A percentile compares a stretch with the other conserved stretches of the same genome.
Evolutionary conservation across 495 filamentous ascomycete genomes (phyloP).

Genomic region (Lophium mytilinum): DNA sequence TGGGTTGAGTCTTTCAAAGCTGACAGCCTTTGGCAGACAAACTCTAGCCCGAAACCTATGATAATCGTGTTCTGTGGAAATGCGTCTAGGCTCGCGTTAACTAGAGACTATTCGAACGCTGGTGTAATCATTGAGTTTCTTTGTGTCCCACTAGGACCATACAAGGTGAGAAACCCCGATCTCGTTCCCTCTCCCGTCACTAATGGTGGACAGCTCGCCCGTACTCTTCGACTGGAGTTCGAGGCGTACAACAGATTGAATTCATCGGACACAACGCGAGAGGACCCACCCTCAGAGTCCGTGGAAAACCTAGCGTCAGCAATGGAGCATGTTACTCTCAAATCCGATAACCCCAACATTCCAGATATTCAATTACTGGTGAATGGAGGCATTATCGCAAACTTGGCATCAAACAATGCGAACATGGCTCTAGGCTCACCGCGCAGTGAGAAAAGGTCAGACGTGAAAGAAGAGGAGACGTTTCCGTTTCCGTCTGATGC

Average conservation of each 20-base stretch:
- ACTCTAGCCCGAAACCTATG: not conserved
- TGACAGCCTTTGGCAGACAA: not conserved
- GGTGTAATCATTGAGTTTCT: not conserved
- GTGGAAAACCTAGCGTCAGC: not conserved
- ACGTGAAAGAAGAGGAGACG: not conserved
- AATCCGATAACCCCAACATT: not conserved
- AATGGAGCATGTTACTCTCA: not conserved
- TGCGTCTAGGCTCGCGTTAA: not conserved
- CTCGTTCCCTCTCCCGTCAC: too few species aligned
- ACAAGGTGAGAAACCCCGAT: not conserved
- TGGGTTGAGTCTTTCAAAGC: not conserved
- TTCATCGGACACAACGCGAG: not conserved
- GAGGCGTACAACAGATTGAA: not conserved
- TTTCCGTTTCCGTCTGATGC: not conserved
- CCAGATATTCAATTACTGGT: not conserved
- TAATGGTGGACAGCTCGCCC: not conserved
- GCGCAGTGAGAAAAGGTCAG: not conserved
- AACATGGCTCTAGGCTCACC: not conserved
- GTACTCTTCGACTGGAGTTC: not conserved
- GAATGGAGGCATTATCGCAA: not conserved
- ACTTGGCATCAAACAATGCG: conserved; percentile 1
- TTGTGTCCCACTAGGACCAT: not conserved
- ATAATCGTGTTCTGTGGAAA: conserved; percentile 1
- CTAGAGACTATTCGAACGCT: not conserved
- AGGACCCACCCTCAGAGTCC: not conserved